Evolutionary conservation across 352 stramenopile genomes (phyloP).

Genomic region (Albugo laibachii): DNA sequence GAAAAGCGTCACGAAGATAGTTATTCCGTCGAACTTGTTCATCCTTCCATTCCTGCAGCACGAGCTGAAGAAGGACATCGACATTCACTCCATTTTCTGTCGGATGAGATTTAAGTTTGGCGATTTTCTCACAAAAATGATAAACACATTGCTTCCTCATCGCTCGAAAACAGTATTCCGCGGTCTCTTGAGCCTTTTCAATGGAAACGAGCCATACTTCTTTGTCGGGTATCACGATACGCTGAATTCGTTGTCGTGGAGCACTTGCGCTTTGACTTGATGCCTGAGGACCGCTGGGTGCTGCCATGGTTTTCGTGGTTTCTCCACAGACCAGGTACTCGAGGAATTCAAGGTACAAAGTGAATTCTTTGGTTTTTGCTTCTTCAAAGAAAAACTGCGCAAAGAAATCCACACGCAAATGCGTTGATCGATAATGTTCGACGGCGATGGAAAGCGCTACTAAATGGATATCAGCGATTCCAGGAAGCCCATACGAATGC

Average conservation of each 20-base stretch:
- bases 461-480: constrained; percentile 64
- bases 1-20: constrained; percentile 49
- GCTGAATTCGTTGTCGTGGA: constrained; percentile 14
- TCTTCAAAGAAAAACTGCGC: constrained; percentile 62
- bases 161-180: constrained; percentile 40
- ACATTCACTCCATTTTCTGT: constrained; percentile 24
- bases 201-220: constrained; percentile 45
- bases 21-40: constrained; percentile 47
- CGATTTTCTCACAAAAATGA: constrained; percentile 34
- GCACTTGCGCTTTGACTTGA: constrained; percentile 18
- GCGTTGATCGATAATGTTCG: constrained; percentile 36
- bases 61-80: constrained; percentile 42
- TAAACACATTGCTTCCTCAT: constrained; percentile 43
- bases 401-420: constrained; percentile 58
- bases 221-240: constrained; percentile 37
- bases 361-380: constrained; percentile 21
- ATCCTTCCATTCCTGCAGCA: constrained; percentile 39
- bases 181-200: constrained; percentile 38
- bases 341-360: constrained; percentile 51
- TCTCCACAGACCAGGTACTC: constrained; percentile 33
- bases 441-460: constrained; percentile 50
- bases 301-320: neutral
- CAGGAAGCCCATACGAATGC: constrained; percentile 52
- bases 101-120: neutral
- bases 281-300: neutral